Evolutionary conservation across 306 rosid species (phyloP), one percentile per base, ranked within the genome.

Genomic region (Oxytropis ochrocephala): DNA sequence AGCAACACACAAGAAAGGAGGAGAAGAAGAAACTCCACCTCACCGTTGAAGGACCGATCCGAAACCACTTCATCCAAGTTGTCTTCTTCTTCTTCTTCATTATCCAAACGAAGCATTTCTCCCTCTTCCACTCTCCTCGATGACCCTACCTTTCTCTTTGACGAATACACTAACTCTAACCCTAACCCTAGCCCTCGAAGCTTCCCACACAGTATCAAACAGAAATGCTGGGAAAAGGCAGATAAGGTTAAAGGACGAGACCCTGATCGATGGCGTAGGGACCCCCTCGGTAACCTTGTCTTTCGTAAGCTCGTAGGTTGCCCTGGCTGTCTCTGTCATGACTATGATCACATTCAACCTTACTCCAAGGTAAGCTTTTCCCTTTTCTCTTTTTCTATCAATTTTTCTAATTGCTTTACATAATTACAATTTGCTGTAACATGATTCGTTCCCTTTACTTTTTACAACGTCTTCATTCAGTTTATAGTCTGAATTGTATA

Each of bases 251-350:
- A 46, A 72, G 99, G 99, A 36, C 82, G 99, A 33, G 97, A 94
- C 86, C 97, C 97, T 2, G 87, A 81, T 29, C 86, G 99, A 2
- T 91, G 97, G 99, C 90, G 99, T 43, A 84, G 96, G 47, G 99
- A 94, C 64, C 56, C 87, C 0, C 84, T 94, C 9, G 99, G 96
- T 21, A 94, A 91, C 79, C 84, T 7, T 9, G 76, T 91, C 42
- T 95, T 91, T 59, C 85, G 99, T 38, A 95, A 95, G 85, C 95
- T 95, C 29, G 86, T 87, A 17, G 99, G 99, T 47, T 95, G 97
- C 75, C 80, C 97, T 0, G 97, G 99, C 35, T 88, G 97, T 64
- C 85, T 94, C 21, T 94, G 99, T 51, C 97, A 89, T 43, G 97
- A 89, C 55, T 95, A 89, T 46, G 97, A 95, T 72, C 97, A 91